Evolutionary conservation across 495 filamentous ascomycete genomes (phyloP).

Genomic region (Cladorrhinum samala): DNA sequence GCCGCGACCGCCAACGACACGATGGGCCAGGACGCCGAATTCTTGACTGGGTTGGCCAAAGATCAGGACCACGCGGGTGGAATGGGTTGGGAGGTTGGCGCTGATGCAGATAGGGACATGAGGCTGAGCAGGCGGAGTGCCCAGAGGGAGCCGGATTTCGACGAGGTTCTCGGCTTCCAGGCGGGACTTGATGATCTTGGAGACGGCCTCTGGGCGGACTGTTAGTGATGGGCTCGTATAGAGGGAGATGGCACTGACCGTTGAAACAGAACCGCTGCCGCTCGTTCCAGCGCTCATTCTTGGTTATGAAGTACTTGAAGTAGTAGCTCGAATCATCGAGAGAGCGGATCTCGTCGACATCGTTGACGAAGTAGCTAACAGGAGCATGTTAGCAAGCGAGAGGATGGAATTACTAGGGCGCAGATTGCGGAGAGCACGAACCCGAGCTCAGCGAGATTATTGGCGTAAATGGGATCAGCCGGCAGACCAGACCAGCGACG

Average conservation of each 20-base stretch:
- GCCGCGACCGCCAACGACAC: constrained; percentile 49
- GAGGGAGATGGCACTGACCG: constrained; percentile 34
- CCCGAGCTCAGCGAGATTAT: constrained; percentile 63
- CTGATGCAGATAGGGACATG: constrained; percentile 65
- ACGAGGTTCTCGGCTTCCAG: constrained; percentile 52
- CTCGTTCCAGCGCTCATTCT: constrained; percentile 65
- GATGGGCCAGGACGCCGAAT: constrained; percentile 67
- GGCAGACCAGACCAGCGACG: constrained; percentile 58
- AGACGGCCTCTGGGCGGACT: constrained; percentile 50
- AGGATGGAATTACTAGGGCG: background rate
- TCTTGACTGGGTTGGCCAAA: constrained; percentile 66
- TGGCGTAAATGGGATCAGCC: constrained; percentile 58
- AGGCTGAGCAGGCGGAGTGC: constrained; percentile 37
- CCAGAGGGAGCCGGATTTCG: constrained; percentile 54
- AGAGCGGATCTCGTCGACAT: constrained; percentile 63
- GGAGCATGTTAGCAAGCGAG: constrained; percentile 8
- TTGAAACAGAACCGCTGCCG: constrained; percentile 65
- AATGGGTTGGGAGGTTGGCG: constrained; percentile 45
- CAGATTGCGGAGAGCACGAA: constrained; percentile 33
- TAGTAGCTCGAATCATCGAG: constrained; percentile 58
- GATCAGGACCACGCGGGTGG: constrained; percentile 62
- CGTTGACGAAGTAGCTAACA: constrained; percentile 62
- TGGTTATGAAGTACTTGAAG: constrained; percentile 67
- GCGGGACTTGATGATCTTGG: constrained; percentile 53
- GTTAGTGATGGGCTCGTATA: background rate